A percentile compares a stretch with the other conserved stretches of the same genome.
phyloP scores from a whole-genome alignment of 805 yeast genomes.

The Kazachstania taianensis region DNA sequence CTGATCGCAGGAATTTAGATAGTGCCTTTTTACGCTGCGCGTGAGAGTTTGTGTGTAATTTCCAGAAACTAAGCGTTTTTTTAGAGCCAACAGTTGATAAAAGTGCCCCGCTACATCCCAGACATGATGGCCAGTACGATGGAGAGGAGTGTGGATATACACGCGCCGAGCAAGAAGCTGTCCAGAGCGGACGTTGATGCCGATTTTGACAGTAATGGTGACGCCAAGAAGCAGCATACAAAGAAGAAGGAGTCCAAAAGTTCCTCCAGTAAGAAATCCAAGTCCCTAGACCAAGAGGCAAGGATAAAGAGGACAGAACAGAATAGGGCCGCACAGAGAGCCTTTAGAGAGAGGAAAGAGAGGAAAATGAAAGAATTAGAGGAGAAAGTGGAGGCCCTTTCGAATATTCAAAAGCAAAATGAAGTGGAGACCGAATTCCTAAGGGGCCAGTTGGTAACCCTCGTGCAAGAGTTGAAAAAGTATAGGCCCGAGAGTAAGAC shows the following conservation, averaged over 20 bases:
- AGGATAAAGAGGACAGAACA: slow-evolving; percentile 88
- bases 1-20: too few species aligned
- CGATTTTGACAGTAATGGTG: neutral
- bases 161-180: neutral
- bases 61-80: too few species aligned
- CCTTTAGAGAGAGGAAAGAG: slow-evolving; percentile 90
- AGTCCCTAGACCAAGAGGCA: slow-evolving; percentile 64
- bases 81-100: too few species aligned
- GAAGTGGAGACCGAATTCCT: slow-evolving; percentile 65
- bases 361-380: slow-evolving; percentile 77
- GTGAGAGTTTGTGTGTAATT: too few species aligned
- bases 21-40: too few species aligned
- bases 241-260: slow-evolving; percentile 9
- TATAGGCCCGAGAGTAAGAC: slow-evolving; percentile 36
- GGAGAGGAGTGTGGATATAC: too few species aligned
- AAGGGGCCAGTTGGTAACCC: slow-evolving; percentile 63
- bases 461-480: slow-evolving; percentile 60
- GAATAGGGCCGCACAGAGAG: slow-evolving; percentile 94
- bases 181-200: neutral
- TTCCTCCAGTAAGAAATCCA: slow-evolving; percentile 45
- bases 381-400: slow-evolving; percentile 63
- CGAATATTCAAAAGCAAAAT: slow-evolving; percentile 57
- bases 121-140: neutral
- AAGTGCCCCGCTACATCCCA: too few species aligned
- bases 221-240: neutral